Evolutionary conservation across 495 filamentous ascomycete species (phyloP), one percentile per base, ranked within the genome.

Genomic region (Aspergillus homomorphus): DNA sequence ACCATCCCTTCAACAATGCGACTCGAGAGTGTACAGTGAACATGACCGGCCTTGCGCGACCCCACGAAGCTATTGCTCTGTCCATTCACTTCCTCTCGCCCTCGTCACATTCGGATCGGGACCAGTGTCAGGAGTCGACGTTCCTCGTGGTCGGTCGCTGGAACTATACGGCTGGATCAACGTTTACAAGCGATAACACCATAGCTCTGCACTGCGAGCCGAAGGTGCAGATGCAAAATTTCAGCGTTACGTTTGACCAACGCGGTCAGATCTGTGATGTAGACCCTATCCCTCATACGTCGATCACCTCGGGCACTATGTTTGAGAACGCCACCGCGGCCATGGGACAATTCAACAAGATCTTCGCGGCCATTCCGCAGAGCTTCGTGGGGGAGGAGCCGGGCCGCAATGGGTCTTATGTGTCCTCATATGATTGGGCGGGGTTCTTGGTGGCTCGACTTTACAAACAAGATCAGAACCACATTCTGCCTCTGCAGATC

Each of bases 291-390:
- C 23, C 57, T 1, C 45, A 68, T 5, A 73, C 64, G 0, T 51
- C 53, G 0, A 69, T 75, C 38, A 64, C 59, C 2, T 45, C 60
- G 1, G 74, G 74, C 1, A n/a, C 56, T 9, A 73, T 77, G 71
- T 71, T 69, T 38, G 60, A 72, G 3, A 77, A 77, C 46, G 74
- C 72, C 2, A 77, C 72, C 6, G 62, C 72, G 45, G 75, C 71
- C 38, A 56, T 77, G 30, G 74, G 72, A 1, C 71, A 77, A 38
- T 77, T 75, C 61, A 75, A 77, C 61, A 75, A 74, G 58, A 67
- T 72, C 12, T 77, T 77, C 61, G 71, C 71, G 16, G 65, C 72
- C 0, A 75, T 77, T 19, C 72, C 74, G 0, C 71, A 72, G 53
- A 74, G 66, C 44, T 77, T 65, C 42, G 62, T 70, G 1, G 72